phyloP scores from a whole-genome alignment of 2,329 filamentous ascomycete genomes.

The Thielaviopsis musarum region DNA sequence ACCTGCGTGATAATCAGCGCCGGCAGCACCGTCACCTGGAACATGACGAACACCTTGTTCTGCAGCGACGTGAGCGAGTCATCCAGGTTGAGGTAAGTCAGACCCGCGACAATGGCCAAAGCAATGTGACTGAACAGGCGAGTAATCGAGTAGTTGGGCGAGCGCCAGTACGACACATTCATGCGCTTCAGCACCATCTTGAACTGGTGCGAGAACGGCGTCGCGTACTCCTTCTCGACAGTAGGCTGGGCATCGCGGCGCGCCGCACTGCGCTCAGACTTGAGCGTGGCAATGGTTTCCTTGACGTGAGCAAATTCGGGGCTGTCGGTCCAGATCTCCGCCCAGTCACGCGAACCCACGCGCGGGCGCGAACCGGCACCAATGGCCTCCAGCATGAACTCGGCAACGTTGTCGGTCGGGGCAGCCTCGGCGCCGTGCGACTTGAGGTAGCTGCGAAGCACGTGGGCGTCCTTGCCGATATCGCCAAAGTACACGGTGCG shows the following conservation, averaged over 20 bases:
- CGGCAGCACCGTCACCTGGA: constrained; percentile 73
- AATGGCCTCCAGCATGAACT: constrained; percentile 78
- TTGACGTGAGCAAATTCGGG: constrained; percentile 52
- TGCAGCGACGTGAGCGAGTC: constrained; percentile 61
- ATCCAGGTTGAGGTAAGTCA: constrained; percentile 65
- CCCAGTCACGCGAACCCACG: constrained; percentile 62
- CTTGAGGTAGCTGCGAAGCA: constrained; percentile 48
- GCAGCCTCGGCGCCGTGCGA: constrained; percentile 42
- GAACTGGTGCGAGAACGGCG: constrained; percentile 63
- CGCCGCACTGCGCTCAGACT: constrained; percentile 34
- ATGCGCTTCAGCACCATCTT: constrained; percentile 56
- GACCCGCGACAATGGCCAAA: constrained; percentile 61
- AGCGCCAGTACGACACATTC: constrained; percentile 68
- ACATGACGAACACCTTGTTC: constrained; percentile 77
- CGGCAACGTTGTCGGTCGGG: constrained; percentile 41
- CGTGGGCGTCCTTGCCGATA: constrained; percentile 56
- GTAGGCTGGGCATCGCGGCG: constrained; percentile 37
- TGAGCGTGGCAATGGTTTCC: constrained; percentile 48
- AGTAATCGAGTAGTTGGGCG: constrained; percentile 78
- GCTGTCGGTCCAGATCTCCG: constrained; percentile 59
- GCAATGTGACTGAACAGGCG: constrained; percentile 70
- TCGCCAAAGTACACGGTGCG: constrained; percentile 76
- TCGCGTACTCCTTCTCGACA: constrained; percentile 66
- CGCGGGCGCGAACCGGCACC: constrained; percentile 58
- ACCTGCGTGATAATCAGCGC: constrained; percentile 72